phyloP scores from a whole-genome alignment of 768 basidiomycete species.

The Ramaria sp. region DNA sequence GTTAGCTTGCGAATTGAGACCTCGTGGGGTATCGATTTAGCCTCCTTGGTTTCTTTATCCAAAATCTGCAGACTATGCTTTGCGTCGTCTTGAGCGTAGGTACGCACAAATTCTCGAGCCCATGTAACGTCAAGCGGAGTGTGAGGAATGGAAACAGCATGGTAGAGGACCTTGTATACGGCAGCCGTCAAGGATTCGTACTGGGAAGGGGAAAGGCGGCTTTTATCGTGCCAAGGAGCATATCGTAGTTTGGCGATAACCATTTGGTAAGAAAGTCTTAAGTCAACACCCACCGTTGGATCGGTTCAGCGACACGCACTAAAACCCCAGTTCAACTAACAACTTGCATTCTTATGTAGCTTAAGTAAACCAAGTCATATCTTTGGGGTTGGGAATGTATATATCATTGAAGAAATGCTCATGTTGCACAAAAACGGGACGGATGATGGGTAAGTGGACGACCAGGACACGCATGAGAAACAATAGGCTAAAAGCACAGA shows the following conservation, averaged over 20 bases:
- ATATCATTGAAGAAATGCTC: constrained; percentile 5
- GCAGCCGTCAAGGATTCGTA: background rate
- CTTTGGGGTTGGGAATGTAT: background rate
- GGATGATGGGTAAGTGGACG: constrained; percentile 4
- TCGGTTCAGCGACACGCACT: background rate
- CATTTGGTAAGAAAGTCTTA: background rate
- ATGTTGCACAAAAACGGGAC: constrained; percentile 2
- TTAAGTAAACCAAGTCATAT: background rate
- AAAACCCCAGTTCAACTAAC: no score
- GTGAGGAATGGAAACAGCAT: background rate
- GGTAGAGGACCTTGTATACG: constrained; percentile 2
- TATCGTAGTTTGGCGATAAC: background rate
- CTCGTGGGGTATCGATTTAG: background rate
- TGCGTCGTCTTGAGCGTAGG: background rate
- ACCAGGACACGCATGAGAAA: constrained; percentile 6
- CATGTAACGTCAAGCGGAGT: background rate
- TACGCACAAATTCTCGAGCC: constrained; percentile 1
- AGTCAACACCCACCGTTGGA: background rate
- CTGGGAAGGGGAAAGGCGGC: background rate
- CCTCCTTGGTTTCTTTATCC: background rate
- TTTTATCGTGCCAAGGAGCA: constrained; percentile 2
- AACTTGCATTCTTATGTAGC: background rate
- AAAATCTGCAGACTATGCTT: background rate
- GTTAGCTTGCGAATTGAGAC: background rate
- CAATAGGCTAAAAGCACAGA: constrained; percentile 5